These are phyloP conservation scores for Yamadazyma phyllophila DNA, from an alignment of 805 yeast species.

Conservation along the genomic window DNA sequence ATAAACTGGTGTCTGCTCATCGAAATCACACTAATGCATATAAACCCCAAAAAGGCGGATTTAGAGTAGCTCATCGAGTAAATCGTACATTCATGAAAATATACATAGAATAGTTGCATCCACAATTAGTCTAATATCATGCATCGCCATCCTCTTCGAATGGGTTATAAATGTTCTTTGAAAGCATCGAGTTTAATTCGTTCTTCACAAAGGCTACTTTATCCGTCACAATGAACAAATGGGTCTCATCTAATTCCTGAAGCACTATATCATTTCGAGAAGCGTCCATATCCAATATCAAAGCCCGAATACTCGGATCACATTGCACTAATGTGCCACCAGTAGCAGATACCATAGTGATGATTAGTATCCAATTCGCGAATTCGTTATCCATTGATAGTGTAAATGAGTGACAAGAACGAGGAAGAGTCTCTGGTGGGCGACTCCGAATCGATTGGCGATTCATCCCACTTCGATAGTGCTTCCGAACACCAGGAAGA, in stretches of 20 bases:
- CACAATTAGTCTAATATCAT: neutral
- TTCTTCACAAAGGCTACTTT: slow-evolving; percentile 73
- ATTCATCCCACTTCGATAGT: slow-evolving; percentile 1
- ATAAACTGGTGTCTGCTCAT: neutral
- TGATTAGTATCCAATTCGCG: neutral
- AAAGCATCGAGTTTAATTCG: slow-evolving; percentile 71
- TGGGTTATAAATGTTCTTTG: slow-evolving; percentile 85
- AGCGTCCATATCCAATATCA: slow-evolving; percentile 79
- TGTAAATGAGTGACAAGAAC: neutral
- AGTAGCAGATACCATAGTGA: slow-evolving; percentile 40
- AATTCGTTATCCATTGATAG: neutral
- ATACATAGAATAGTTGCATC: neutral
- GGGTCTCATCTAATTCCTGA: slow-evolving; percentile 89
- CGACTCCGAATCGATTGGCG: slow-evolving; percentile 2
- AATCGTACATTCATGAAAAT: neutral
- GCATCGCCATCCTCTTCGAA: slow-evolving; percentile 60
- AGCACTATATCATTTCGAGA: slow-evolving; percentile 64
- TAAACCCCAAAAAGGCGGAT: neutral
- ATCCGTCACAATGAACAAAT: slow-evolving; percentile 73
- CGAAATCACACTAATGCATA: neutral
- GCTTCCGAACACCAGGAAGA: slow-evolving; percentile 1
- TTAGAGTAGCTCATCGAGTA: neutral
- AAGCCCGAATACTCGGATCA: slow-evolving; percentile 90
- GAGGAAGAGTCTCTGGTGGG: neutral
- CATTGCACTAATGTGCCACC: slow-evolving; percentile 49